phyloP scores from a whole-genome alignment of 371 early-diverging fungal genomes.

The Mortierella sp. region DNA sequence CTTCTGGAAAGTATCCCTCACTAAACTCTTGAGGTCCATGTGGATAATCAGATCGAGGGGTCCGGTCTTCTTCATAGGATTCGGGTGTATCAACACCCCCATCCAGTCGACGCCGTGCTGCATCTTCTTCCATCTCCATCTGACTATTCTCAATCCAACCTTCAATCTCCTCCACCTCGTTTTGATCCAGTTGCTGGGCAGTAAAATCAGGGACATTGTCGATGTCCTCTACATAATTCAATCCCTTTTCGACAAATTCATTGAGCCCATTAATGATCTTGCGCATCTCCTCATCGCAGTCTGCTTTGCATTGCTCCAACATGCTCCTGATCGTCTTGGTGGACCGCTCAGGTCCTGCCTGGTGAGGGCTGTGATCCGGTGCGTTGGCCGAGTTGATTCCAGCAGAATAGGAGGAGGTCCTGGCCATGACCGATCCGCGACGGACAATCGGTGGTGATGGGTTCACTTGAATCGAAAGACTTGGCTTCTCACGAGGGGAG shows the following conservation, averaged over 20 bases:
- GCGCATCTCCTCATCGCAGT: slow-evolving; percentile 56
- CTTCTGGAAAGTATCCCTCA: slow-evolving; percentile 51
- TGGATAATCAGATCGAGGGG: slow-evolving; percentile 41
- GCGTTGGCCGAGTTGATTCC: slow-evolving; percentile 41
- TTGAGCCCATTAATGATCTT: slow-evolving; percentile 77
- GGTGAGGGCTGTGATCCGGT: slow-evolving; percentile 36
- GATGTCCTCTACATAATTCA: slow-evolving; percentile 68
- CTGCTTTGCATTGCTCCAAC: slow-evolving; percentile 48
- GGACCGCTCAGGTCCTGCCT: slow-evolving; percentile 41
- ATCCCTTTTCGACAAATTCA: slow-evolving; percentile 73
- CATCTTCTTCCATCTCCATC: slow-evolving; percentile 53
- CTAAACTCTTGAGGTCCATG: slow-evolving; percentile 31
- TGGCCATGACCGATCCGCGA: slow-evolving; percentile 46
- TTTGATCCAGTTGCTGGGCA: slow-evolving; percentile 53
- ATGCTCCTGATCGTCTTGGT: slow-evolving; percentile 51
- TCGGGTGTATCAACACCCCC: slow-evolving; percentile 20
- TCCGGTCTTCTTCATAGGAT: slow-evolving; percentile 35
- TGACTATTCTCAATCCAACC: slow-evolving; percentile 55
- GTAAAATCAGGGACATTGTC: slow-evolving; percentile 50
- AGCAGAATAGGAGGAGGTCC: slow-evolving; percentile 49
- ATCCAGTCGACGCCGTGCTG: slow-evolving; percentile 31
- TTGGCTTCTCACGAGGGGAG: slow-evolving; percentile 47
- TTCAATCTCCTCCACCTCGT: slow-evolving; percentile 51
- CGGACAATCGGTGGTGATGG: slow-evolving; percentile 36
- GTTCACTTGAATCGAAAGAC: slow-evolving; percentile 48